phyloP scores from a whole-genome alignment of 345 rosid species.

The Boechera divaricarpa region DNA sequence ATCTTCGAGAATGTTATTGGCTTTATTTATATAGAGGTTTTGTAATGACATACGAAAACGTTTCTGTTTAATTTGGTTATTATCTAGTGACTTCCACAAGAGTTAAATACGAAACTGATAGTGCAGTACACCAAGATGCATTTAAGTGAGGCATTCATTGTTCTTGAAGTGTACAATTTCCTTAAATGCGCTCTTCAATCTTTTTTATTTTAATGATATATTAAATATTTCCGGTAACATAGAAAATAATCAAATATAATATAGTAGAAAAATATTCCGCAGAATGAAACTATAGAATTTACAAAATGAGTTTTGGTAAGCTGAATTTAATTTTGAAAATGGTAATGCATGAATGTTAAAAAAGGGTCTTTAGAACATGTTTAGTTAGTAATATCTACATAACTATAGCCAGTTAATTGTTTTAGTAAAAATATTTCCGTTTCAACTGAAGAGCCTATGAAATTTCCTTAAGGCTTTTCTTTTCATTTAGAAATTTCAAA shows the following conservation, averaged over 20 bases:
- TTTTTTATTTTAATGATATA: not conserved
- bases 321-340: not conserved
- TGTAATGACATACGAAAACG: not conserved
- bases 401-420: too few relatives aligned
- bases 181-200: slow-evolving; percentile 32
- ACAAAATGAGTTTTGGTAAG: not conserved
- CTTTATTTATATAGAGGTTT: slow-evolving; percentile 34
- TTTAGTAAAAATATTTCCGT: not conserved
- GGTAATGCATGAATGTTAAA: not conserved
- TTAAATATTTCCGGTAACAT: not conserved
- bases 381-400: too few relatives aligned
- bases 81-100: slow-evolving; percentile 35
- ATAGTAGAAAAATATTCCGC: not conserved
- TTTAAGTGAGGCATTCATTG: slow-evolving; percentile 39
- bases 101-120: slow-evolving; percentile 24
- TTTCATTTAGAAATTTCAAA: not conserved
- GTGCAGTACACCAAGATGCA: slow-evolving; percentile 35
- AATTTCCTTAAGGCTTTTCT: not conserved
- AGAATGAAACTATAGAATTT: not conserved
- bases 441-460: not conserved
- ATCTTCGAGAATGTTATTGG: slow-evolving; percentile 21
- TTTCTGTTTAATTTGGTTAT: slow-evolving; percentile 1
- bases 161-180: slow-evolving; percentile 46
- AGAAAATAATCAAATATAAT: not conserved
- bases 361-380: not conserved